Evolutionary conservation across 306 rosid species (phyloP), one percentile per base, ranked within the genome.

Genomic region (Potentilla sterilis): DNA sequence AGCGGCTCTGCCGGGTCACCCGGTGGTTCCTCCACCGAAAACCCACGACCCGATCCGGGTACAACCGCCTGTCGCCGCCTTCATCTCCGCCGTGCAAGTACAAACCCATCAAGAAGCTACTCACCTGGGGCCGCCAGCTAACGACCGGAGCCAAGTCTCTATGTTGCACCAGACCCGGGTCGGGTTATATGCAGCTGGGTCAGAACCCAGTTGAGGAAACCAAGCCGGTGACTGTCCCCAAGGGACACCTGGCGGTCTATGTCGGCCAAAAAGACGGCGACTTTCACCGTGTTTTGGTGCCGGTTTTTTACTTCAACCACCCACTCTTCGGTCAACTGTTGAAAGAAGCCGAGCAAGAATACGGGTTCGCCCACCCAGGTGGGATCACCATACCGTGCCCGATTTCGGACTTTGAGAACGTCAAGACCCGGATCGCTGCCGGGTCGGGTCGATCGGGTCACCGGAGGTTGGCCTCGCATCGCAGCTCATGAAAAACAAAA

Each of bases 351-450:
- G 97, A 95, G 85, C 11, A 83, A 22, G 91, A 92, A 79, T 95
- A 81, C 70, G 99, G 99, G 75, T 92, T 75, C 58, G 69, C 85
- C 1, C 99, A 92, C 72, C 82, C 86, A 11, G 97, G 99, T 10
- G 99, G 96, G 62, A 89, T 95, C 37, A 95, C 90, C 19, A 90
- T 95, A 52, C 99, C 99, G 1, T 92, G 99, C 59, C 92, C 81
- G 72, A 65, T 85, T 51, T 84, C 92, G 0, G 93, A 92, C 73
- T 90, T 95, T 74, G 97, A 95, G 73, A 83, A 12, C 13, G 97
- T 92, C 13, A 87, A 92, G 84, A 85, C 92, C 75, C 91, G 87
- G 16, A 90, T 95, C 5, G 90, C 86, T 0, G 74, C 96, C 49
- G 88, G 96, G 67, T 85, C 89, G 10, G 59, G 69, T 2, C 14